Evolutionary conservation across 768 basidiomycete genomes (phyloP).

Genomic region (Serpula lacrymans): DNA sequence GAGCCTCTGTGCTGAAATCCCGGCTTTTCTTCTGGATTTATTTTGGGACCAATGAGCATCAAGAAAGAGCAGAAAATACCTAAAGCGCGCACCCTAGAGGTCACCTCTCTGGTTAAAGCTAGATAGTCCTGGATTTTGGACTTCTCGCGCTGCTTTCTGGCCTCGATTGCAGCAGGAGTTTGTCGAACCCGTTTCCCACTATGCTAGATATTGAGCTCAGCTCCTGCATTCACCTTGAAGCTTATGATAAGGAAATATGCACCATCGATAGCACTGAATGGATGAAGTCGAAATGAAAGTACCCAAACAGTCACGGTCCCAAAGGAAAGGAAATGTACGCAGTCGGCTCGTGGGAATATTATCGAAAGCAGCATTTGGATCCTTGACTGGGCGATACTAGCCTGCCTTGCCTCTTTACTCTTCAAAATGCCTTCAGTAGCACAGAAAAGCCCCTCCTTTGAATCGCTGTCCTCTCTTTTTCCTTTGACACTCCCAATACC

Average conservation of each 20-base stretch:
- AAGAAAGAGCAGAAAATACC: not conserved
- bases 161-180: constrained; percentile 57
- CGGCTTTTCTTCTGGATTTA: constrained; percentile 59
- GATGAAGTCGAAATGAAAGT: too few species aligned
- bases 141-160: constrained; percentile 65
- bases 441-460: constrained; percentile 43
- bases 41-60: constrained; percentile 1
- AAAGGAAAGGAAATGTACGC: too few species aligned
- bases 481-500: constrained; percentile 87
- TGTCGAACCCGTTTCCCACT: constrained; percentile 62
- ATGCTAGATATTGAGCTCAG: constrained; percentile 64
- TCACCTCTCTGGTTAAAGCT: constrained; percentile 56
- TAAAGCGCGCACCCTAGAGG: constrained; percentile 52
- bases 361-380: too few species aligned
- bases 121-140: constrained; percentile 77
- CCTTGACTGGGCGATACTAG: too few species aligned
- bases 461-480: constrained; percentile 58
- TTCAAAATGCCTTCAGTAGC: constrained; percentile 56
- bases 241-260: constrained; percentile 4
- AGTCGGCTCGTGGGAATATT: too few species aligned
- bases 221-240: not conserved
- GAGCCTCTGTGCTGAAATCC: constrained; percentile 72
- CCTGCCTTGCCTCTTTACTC: too few species aligned
- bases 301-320: too few species aligned
- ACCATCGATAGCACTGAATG: not conserved